phyloP scores from a whole-genome alignment of 768 basidiomycete genomes.

The Tephrocybe sp. region DNA sequence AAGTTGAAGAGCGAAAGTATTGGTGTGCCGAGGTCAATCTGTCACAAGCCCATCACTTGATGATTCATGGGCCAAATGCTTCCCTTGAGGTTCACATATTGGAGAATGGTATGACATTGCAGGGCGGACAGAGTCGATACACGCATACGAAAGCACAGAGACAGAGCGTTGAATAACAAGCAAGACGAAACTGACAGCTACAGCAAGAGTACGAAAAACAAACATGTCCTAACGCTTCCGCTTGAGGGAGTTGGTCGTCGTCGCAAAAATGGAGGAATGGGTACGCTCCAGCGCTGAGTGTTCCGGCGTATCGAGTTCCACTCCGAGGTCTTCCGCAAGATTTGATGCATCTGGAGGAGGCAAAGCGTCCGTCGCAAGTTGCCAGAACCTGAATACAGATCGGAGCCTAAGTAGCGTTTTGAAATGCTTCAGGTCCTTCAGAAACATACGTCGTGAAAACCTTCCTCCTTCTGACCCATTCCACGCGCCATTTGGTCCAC shows the following conservation, averaged over 20 bases:
- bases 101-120: too few relatives aligned
- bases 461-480: slow-evolving; percentile 79
- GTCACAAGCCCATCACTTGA: too few relatives aligned
- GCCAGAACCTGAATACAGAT: slow-evolving; percentile 68
- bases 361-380: slow-evolving; percentile 65
- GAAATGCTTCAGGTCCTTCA: neutral
- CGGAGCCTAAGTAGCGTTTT: neutral
- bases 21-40: too few relatives aligned
- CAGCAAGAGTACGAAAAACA: neutral
- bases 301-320: slow-evolving; percentile 76
- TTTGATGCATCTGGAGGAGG: slow-evolving; percentile 61
- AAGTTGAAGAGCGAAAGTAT: too few relatives aligned
- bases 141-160: too few relatives aligned
- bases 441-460: slow-evolving; percentile 70
- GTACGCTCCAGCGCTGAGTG: slow-evolving; percentile 65
- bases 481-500: slow-evolving; percentile 77
- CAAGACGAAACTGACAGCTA: too few relatives aligned
- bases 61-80: too few relatives aligned
- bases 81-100: too few relatives aligned
- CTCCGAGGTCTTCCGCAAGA: slow-evolving; percentile 79
- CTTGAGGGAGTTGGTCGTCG: slow-evolving; percentile 40
- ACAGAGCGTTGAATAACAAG: too few relatives aligned
- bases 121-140: too few relatives aligned
- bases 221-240: slow-evolving; percentile 41
- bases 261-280: slow-evolving; percentile 46